Base-by-base conservation (phyloP, 441 rosid species). In the Viola pubescens region DNA sequence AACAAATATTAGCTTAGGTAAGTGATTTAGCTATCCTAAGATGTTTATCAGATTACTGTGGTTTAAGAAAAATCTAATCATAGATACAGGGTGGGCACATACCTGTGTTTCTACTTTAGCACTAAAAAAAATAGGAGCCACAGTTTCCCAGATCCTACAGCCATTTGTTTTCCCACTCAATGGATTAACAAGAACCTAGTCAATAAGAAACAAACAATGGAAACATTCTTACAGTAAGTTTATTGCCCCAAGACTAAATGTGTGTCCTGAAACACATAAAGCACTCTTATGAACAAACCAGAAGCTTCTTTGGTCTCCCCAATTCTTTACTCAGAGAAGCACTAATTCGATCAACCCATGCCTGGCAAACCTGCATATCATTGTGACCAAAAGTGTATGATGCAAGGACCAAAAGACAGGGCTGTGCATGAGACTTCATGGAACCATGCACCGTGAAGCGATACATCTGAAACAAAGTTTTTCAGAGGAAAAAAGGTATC, bases 91-190 rank as follows among this genome's bases (percentile, higher is more conserved):
- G 52, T 37, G 56, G 44, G 54, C 43, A 6, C 46, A 64, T 48
- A 91, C 98, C 91, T 84, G 85, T 0, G 91, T 81, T 59, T 76
- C 75, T 56, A 91, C 80, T 70, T 80, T 80, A 56, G 98, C 91
- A 53, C 68, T 77, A 8, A 69, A 52, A 66, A 91, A 91, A 56
- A 91, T 71, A 58, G 87, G 86, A 73, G 94, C 84, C 61, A 91
- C 94, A 44, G 74, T 75, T 71, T 85, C 95, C 98, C 96, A 91
- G 39, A 78, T 81, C 66, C 57, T 78, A 62, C 68, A 39, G 52
- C 95, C 96, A 77, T 71, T 80, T 54, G 72, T 84, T 73, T 89
- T 91, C 64, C 96, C 97, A 65, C 95, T 91, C 83, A 60, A 68
- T 12, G 98, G 98, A 77, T 91, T 79, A 56, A 91, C 74, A 37